phyloP scores from a whole-genome alignment of 176 grass and related monocot genomes.

The Triticum urartu region DNA sequence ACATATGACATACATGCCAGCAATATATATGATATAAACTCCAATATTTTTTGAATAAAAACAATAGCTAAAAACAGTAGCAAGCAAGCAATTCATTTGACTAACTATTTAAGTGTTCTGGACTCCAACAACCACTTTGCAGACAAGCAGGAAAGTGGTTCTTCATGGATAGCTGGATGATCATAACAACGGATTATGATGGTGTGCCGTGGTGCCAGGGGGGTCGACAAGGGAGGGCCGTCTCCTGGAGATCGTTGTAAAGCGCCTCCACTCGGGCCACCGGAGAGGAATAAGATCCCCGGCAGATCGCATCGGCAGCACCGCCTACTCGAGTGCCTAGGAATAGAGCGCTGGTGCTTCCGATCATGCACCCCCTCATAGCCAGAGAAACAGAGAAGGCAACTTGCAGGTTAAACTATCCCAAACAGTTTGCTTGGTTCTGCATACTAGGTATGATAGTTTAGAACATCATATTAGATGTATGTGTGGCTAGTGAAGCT shows the following conservation, averaged over 20 bases:
- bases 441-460: neutral
- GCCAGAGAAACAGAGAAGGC: neutral
- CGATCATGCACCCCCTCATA: neutral
- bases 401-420: neutral
- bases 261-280: neutral
- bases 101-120: too few relatives aligned
- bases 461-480: too few relatives aligned
- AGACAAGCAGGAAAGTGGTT: too few relatives aligned
- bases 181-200: neutral
- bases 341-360: neutral
- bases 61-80: too few relatives aligned
- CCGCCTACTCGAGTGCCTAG: conserved; percentile 13
- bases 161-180: neutral
- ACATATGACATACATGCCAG: too few relatives aligned
- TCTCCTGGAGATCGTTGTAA: conserved; percentile 4
- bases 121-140: too few relatives aligned
- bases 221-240: neutral
- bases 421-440: neutral
- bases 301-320: conserved; percentile 37
- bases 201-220: neutral
- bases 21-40: too few relatives aligned
- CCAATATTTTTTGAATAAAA: too few relatives aligned
- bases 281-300: conserved; percentile 43
- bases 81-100: too few relatives aligned
- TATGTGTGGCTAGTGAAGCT: neutral